Evolutionary conservation across 2,329 filamentous ascomycete genomes (phyloP).

Genomic region (Arthrobotrys iridis): DNA sequence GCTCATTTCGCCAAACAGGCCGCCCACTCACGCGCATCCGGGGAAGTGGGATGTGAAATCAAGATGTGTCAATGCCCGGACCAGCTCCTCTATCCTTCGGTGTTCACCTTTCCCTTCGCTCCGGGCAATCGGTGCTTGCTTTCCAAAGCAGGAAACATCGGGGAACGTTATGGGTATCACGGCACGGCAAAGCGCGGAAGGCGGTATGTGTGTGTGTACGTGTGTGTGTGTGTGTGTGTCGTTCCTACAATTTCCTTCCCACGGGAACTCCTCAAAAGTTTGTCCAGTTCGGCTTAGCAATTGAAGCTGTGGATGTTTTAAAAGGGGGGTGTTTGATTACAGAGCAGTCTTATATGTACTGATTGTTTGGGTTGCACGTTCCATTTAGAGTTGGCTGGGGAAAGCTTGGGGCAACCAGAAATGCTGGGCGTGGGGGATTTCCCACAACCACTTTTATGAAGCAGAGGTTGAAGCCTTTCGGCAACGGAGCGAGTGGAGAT

Average conservation of each 20-base stretch:
- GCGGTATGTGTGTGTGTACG: slow-evolving; percentile 20
- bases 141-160: slow-evolving; percentile 31
- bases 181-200: slow-evolving; percentile 36
- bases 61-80: slow-evolving; percentile 18
- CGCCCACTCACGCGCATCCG: slow-evolving; percentile 48
- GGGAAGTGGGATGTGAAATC: slow-evolving; percentile 50
- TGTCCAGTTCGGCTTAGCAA: slow-evolving; percentile 30
- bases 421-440: slow-evolving; percentile 50
- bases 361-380: slow-evolving; percentile 54
- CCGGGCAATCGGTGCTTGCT: slow-evolving; percentile 16
- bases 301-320: slow-evolving; percentile 16
- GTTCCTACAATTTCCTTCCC: slow-evolving; percentile 30
- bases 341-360: slow-evolving; percentile 22
- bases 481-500: slow-evolving; percentile 53
- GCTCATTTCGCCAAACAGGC: slow-evolving; percentile 47
- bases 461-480: slow-evolving; percentile 32
- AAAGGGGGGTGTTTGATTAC: slow-evolving; percentile 32
- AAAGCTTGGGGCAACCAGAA: slow-evolving; percentile 36
- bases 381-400: slow-evolving; percentile 54
- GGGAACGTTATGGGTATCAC: slow-evolving; percentile 39
- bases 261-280: slow-evolving; percentile 43
- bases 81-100: slow-evolving; percentile 15
- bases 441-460: background rate
- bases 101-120: slow-evolving; percentile 16
- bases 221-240: slow-evolving; percentile 28